Evolutionary conservation across 2,329 filamentous ascomycete species (phyloP), one percentile per base, ranked within the genome.

Genomic region (Cladosporium sp.): DNA sequence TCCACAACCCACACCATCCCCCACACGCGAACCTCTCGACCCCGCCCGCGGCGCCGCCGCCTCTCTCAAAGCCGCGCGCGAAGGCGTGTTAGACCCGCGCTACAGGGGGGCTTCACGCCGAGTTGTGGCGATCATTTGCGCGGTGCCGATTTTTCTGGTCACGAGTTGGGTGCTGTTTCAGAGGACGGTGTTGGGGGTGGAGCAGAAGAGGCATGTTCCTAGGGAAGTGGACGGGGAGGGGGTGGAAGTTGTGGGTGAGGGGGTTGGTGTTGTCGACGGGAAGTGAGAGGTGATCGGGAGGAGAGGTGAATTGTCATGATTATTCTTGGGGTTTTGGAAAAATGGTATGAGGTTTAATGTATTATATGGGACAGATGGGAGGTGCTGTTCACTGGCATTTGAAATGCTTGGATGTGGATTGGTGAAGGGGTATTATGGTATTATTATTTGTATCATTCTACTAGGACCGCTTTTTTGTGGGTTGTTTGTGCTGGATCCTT

Each of bases 151-250:
- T 22, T 56, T 56, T n/a, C 48, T 67, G 8, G 56, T 54, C 7
- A 49, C 61, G 27, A 55, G 58, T 15, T 66, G 56, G 20, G 59
- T 63, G 50, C 43, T 67, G 34, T 63, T 54, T 20, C 54, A 62
- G 53, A 45, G 64, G 42, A 50, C 57, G 20, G 62, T 66, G 43
- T 45, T 50, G 51, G 61, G 62, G 9, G 61, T 62, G 48, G 54
- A 61, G 55, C 54, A 58, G 51, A 64, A 63, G 54, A 48, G 40
- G 22, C n/a, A 30, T 47, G 22, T 29, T 19, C 24, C 27, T 22
- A 47, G 40, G 43, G 18, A 22, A 34, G 42, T 27, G 40, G 13
- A 32, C 19, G 27, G 51, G 36, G 15, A 27, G 24, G 43, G 32
- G 3, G 43, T 22, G 18, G 43, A 18, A 12, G 30, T 7, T 34